Base-by-base conservation (phyloP, 768 basidiomycete genomes). In the Postia placenta region DNA sequence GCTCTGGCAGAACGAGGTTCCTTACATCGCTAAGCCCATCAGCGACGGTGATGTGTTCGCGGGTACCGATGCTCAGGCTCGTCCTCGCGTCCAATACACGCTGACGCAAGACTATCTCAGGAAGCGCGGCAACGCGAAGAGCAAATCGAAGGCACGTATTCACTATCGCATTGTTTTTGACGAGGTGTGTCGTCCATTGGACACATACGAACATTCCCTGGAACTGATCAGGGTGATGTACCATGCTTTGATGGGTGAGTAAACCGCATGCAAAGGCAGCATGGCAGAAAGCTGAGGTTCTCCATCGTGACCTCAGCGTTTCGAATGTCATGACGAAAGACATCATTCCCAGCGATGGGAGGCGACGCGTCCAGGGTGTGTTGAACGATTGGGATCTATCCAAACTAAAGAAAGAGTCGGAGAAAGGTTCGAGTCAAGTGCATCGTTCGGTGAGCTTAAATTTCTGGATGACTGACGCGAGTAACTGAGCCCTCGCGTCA, bases 121-220 rank as follows among this genome's bases (percentile, higher is more conserved):
- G n/a, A n/a, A n/a, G n/a, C n/a, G n/a, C n/a, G n/a, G n/a, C n/a
- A n/a, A n/a, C n/a, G n/a, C n/a, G n/a, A 22, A n/a, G 19, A 5
- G 23, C 38, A 11, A 37, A 1, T 24, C 11, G 22, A 35, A 37
- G 15, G 26, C 36, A 23, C 15, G 20, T 41, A 26, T 24, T 5
- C 54, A 55, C 25, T 55, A 55, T 24, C 49, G 54, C 23, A 30
- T 55, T 19, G 50, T 42, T 3, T 42, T 51, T 5, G 12, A 48
- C 7, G 47, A 55, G 38, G 47, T 55, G 4, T 51, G 49, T 35
- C 42, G 47, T 1, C 47, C 49, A 5, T 27, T 50, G 1, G 23
- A 17, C 0, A 37, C 26, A 3, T 51, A 49, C 23, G 5, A 20
- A 9, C 20, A 36, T 14, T 23, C 35, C 14, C 9, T 19, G 3